phyloP scores from a whole-genome alignment of 495 filamentous ascomycete species.

The Xylaria castorea region DNA sequence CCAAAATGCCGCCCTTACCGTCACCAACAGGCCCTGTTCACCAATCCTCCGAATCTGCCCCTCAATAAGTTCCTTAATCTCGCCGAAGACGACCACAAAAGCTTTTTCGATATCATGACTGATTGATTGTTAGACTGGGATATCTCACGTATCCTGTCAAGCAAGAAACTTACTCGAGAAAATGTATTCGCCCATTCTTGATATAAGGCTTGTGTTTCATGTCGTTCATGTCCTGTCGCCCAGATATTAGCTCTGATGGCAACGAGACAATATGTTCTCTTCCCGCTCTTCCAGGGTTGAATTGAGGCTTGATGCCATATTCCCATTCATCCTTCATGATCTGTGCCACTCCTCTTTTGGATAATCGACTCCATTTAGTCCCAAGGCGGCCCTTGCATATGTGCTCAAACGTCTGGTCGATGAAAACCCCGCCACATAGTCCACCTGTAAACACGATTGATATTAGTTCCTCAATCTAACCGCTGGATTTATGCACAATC shows the following conservation, averaged over 20 bases:
- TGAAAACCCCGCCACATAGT: slow-evolving; percentile 35
- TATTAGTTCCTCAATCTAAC: neutral
- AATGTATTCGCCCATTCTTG: slow-evolving; percentile 26
- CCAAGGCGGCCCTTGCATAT: slow-evolving; percentile 31
- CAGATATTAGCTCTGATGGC: slow-evolving; percentile 24
- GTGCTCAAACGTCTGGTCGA: slow-evolving; percentile 38
- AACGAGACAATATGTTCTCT: slow-evolving; percentile 29
- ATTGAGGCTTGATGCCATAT: slow-evolving; percentile 34
- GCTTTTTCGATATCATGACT: slow-evolving; percentile 17
- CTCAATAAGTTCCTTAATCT: slow-evolving; percentile 24
- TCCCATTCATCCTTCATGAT: slow-evolving; percentile 41
- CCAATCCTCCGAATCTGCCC: slow-evolving; percentile 13
- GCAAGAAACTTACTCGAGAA: slow-evolving; percentile 15
- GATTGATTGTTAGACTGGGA: neutral
- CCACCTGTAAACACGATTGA: slow-evolving; percentile 7
- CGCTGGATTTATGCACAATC: too few relatives aligned
- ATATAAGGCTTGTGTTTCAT: slow-evolving; percentile 26
- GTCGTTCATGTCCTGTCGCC: slow-evolving; percentile 4
- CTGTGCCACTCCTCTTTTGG: slow-evolving; percentile 25
- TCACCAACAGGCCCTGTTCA: neutral
- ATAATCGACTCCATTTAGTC: slow-evolving; percentile 24
- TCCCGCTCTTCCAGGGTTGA: slow-evolving; percentile 14
- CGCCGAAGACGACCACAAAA: slow-evolving; percentile 11
- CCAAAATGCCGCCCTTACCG: neutral
- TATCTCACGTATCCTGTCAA: neutral